These are phyloP conservation scores for Musa acuminata DNA, from an alignment of 176 grass and related monocot genomes.

Conservation along the genomic window DNA sequence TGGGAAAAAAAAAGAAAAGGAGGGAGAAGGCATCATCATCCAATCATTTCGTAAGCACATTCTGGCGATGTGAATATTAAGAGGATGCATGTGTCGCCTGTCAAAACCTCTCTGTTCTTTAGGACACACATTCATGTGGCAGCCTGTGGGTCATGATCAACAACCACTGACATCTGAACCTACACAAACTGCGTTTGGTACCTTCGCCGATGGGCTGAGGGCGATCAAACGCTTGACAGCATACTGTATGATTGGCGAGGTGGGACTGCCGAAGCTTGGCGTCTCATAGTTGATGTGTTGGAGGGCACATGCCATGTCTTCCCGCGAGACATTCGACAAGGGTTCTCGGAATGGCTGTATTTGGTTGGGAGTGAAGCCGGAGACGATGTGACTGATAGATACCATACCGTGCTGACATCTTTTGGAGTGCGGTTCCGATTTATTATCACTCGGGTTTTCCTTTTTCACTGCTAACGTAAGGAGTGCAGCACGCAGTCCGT, in stretches of 20 bases:
- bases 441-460: background rate
- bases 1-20: too few species aligned
- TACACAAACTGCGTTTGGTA: background rate
- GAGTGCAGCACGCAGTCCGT: background rate
- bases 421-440: background rate
- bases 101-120: background rate
- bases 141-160: background rate
- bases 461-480: background rate
- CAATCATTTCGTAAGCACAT: background rate
- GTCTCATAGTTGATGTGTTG: background rate
- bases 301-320: constrained; percentile 4
- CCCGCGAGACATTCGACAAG: background rate
- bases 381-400: background rate
- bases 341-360: background rate
- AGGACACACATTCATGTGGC: constrained; percentile 9
- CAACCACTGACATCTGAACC: background rate
- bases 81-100: background rate
- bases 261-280: background rate
- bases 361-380: background rate
- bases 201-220: background rate
- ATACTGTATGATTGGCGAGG: background rate
- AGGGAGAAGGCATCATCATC: background rate
- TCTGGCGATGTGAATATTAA: background rate
- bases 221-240: background rate
- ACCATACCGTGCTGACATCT: background rate